phyloP scores from a whole-genome alignment of 768 basidiomycete genomes.

The Clitopilus hobsonii region DNA sequence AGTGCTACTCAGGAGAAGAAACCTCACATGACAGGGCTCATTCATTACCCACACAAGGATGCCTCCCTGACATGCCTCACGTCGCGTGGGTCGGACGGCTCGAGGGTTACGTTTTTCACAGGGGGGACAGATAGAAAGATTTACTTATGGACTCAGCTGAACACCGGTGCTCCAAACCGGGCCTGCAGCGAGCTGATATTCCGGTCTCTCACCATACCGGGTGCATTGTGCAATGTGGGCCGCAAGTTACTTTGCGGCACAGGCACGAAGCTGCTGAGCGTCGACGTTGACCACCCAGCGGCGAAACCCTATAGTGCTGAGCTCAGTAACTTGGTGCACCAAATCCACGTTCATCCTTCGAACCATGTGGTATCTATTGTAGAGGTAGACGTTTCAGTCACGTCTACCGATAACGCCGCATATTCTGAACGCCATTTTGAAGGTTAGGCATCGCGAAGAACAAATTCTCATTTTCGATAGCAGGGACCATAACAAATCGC shows the following conservation, averaged over 20 bases:
- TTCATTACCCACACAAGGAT: constrained; percentile 23
- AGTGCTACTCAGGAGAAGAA: constrained; percentile 16
- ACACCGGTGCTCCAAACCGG: constrained; percentile 10
- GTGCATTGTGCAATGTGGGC: constrained; percentile 35
- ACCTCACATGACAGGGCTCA: constrained; percentile 25
- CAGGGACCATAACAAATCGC: constrained; percentile 33
- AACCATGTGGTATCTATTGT: constrained; percentile 36
- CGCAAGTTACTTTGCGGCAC: constrained; percentile 30
- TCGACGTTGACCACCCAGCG: constrained; percentile 32
- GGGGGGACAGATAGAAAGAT: constrained; percentile 44
- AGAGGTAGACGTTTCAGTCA: constrained; percentile 34
- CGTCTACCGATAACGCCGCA: background rate
- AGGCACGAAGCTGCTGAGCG: constrained; percentile 26
- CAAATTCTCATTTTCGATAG: constrained; percentile 48
- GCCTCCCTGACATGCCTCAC: constrained; percentile 35
- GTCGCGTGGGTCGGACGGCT: constrained; percentile 22
- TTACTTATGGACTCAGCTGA: constrained; percentile 29
- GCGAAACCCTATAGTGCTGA: constrained; percentile 20
- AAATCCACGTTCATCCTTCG: constrained; percentile 43
- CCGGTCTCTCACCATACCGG: constrained; percentile 19
- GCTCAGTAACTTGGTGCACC: constrained; percentile 34
- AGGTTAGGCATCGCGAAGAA: constrained; percentile 45
- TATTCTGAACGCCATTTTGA: background rate
- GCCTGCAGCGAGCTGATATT: constrained; percentile 12
- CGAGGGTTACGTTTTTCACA: constrained; percentile 35